phyloP scores from a whole-genome alignment of 2,329 filamentous ascomycete species.

The Cercospora sesami region DNA sequence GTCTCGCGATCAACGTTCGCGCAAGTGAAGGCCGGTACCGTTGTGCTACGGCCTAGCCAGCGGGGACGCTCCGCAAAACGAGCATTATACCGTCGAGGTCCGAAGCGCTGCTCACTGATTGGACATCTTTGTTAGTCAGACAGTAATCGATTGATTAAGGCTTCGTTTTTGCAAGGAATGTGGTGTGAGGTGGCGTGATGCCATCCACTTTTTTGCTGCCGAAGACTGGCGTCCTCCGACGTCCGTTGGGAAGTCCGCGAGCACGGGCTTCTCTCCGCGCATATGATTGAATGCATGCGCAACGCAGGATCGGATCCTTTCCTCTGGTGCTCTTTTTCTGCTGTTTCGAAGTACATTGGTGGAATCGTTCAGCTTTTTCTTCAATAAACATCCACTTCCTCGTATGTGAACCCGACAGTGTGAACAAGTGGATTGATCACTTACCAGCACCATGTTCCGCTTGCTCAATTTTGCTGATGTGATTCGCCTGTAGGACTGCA shows the following conservation, averaged over 20 bases:
- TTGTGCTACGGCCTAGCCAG: constrained; percentile 16
- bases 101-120: constrained; percentile 9
- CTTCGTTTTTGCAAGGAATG: constrained; percentile 16
- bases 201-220: constrained; percentile 6
- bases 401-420: background rate
- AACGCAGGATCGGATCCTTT: constrained; percentile 1
- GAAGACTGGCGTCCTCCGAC: constrained; percentile 6
- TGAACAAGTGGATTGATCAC: background rate
- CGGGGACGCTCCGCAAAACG: constrained; percentile 13
- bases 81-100: constrained; percentile 9
- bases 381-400: background rate
- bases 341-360: background rate
- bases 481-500: background rate
- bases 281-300: constrained; percentile 2
- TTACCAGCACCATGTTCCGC: background rate
- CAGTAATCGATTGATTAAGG: constrained; percentile 16
- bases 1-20: constrained; percentile 18
- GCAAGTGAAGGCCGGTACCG: constrained; percentile 12
- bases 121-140: constrained; percentile 9
- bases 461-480: background rate
- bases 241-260: constrained; percentile 3
- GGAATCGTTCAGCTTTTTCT: background rate
- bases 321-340: background rate
- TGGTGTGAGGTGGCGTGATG: constrained; percentile 15
- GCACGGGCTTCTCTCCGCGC: background rate